phyloP scores from a whole-genome alignment of 1,284 basidiomycete species.

The Ceratobasidium sp. region DNA sequence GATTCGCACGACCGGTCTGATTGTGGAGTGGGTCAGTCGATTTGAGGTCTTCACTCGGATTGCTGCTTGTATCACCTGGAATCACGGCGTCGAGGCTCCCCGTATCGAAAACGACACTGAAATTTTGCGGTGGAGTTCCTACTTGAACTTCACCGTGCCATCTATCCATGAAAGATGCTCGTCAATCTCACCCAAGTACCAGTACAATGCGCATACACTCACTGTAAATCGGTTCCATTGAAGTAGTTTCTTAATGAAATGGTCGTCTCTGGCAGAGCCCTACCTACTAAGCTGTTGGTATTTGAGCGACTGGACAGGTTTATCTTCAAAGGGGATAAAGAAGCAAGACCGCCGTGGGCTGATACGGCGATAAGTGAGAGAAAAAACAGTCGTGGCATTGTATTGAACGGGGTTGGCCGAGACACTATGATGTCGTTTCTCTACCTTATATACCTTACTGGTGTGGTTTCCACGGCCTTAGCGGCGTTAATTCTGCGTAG shows the following conservation, averaged over 20 bases:
- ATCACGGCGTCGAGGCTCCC: conserved; percentile 40
- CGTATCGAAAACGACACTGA: conserved; percentile 45
- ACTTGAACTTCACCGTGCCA: conserved; percentile 44
- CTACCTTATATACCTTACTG: too few species aligned
- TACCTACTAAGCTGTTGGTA: background rate
- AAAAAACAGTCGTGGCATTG: background rate
- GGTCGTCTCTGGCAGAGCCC: conserved; percentile 10
- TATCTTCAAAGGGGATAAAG: background rate
- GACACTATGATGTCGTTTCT: too few species aligned
- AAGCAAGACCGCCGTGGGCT: background rate
- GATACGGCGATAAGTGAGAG: background rate
- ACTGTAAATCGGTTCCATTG: conserved; percentile 44
- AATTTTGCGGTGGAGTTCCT: conserved; percentile 44
- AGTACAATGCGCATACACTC: background rate
- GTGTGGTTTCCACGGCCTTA: too few species aligned
- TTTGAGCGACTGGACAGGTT: conserved; percentile 7
- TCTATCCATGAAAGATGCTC: background rate
- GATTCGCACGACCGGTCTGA: conserved; percentile 14
- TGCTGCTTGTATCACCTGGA: too few species aligned
- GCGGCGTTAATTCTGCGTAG: too few species aligned
- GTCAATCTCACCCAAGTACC: background rate
- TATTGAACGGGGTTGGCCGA: background rate
- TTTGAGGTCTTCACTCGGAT: too few species aligned
- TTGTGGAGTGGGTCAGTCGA: background rate
- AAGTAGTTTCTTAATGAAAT: conserved; percentile 41